Percentiles rank a stretch among this genome's conserved stretches.
Conservation (phyloP, 2,329 filamentous ascomycete species). For the Fusarium sp. region DNA sequence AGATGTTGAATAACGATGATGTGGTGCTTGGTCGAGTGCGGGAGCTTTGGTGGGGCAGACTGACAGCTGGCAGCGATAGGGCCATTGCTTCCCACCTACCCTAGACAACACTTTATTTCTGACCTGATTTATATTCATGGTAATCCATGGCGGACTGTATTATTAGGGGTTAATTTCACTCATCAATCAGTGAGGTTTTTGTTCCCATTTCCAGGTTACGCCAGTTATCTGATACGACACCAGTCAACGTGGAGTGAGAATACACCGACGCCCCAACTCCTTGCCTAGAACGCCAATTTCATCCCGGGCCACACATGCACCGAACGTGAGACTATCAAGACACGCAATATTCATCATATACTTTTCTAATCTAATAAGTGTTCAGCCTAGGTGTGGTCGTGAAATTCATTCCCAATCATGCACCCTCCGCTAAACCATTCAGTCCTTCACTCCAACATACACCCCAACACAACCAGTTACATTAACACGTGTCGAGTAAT, state of each 20-base stretch:
- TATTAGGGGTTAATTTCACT: no score
- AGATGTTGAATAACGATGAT: conserved; percentile 24
- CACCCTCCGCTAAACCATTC: conserved; percentile 43
- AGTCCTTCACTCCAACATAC: conserved; percentile 29
- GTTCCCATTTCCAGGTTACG: no score
- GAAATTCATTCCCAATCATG: conserved; percentile 41
- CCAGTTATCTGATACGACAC: no score
- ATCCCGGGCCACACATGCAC: no score
- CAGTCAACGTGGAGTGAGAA: no score
- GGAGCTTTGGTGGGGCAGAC: conserved; percentile 29
- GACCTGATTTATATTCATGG: no score
- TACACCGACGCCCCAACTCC: no score
- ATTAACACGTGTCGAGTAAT: conserved; percentile 36
- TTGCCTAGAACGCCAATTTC: no score
- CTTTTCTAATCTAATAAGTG: conserved; percentile 48
- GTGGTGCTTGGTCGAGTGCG: conserved; percentile 28
- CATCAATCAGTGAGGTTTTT: no score
- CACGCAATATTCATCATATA: conserved; percentile 45
- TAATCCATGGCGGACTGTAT: no score
- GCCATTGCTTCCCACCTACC: conserved; percentile 27
- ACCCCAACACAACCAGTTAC: conserved; percentile 28
- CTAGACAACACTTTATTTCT: conserved; percentile 9
- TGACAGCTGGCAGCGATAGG: conserved; percentile 34
- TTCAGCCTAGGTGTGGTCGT: conserved; percentile 47
- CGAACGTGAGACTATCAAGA: no score